phyloP scores from a whole-genome alignment of 1,284 basidiomycete genomes.

The Ganoderma meredithae region DNA sequence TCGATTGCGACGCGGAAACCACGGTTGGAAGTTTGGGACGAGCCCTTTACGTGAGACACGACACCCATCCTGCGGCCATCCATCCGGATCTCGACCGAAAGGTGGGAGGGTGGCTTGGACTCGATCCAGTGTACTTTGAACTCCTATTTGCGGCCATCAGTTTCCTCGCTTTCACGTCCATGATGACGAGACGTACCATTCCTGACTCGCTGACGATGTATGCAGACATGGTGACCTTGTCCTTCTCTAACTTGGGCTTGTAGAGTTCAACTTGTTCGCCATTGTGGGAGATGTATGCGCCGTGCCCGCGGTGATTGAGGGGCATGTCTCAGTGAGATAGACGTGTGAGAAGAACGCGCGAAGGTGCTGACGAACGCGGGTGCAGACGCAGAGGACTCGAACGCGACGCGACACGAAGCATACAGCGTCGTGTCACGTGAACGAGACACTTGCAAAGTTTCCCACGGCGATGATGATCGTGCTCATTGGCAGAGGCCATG shows the following conservation, averaged over 20 bases:
- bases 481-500: no score
- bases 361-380: slow-evolving; percentile 1
- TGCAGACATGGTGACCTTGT: slow-evolving; percentile 28
- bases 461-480: no score
- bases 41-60: slow-evolving; percentile 25
- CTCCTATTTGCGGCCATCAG: background rate
- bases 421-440: slow-evolving; percentile 17
- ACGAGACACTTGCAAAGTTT: background rate
- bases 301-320: slow-evolving; percentile 23
- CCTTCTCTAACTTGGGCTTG: slow-evolving; percentile 29
- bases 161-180: background rate
- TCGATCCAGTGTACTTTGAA: slow-evolving; percentile 29
- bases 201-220: slow-evolving; percentile 33
- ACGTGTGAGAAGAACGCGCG: background rate
- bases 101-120: slow-evolving; percentile 26
- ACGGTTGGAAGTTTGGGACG: slow-evolving; percentile 17
- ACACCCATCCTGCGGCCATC: slow-evolving; percentile 27
- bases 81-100: slow-evolving; percentile 24
- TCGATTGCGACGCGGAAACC: slow-evolving; percentile 23
- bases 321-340: slow-evolving; percentile 14
- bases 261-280: slow-evolving; percentile 28
- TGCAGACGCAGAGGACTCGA: background rate
- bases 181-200: slow-evolving; percentile 23
- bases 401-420: slow-evolving; percentile 13
- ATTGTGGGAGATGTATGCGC: slow-evolving; percentile 31